Percentiles rank a stretch among this genome's conserved stretches.
phyloP scores from a whole-genome alignment of 139 green algal species.

The Nannochloris sp. region DNA sequence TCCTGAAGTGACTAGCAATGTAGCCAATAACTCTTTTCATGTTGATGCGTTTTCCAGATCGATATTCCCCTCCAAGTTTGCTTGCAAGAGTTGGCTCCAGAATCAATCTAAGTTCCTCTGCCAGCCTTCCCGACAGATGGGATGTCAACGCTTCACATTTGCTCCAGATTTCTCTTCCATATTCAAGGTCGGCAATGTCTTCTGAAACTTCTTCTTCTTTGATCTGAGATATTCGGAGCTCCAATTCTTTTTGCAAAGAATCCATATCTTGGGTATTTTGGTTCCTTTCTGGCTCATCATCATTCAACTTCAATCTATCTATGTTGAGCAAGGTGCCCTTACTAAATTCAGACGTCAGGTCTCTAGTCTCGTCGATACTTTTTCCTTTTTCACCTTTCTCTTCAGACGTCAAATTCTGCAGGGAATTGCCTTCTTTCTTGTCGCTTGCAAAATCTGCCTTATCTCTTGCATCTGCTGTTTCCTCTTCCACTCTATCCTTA shows the following conservation, averaged over 20 bases:
- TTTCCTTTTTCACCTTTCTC: conserved; percentile 4
- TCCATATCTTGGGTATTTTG: conserved; percentile 18
- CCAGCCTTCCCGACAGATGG: conserved; percentile 68
- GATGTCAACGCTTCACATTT: conserved; percentile 72
- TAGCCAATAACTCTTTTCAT: conserved; percentile 96
- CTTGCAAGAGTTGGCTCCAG: conserved; percentile 86
- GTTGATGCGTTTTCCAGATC: conserved; percentile 94
- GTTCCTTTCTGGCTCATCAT: conserved; percentile 9
- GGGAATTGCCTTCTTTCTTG: conserved; percentile 11
- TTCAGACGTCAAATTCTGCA: background rate
- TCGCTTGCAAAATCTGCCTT: conserved; percentile 3
- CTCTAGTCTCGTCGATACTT: conserved; percentile 18
- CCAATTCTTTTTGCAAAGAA: conserved; percentile 44
- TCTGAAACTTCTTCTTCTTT: conserved; percentile 13
- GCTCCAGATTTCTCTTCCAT: conserved; percentile 56
- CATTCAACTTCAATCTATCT: conserved; percentile 6
- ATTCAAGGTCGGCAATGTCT: conserved; percentile 8
- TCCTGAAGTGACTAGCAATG: conserved; percentile 90
- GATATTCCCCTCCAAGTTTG: conserved; percentile 84
- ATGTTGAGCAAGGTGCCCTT: conserved; percentile 13
- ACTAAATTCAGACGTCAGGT: conserved; percentile 16
- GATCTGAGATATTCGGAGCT: conserved; percentile 32
- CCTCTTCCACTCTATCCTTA: conserved; percentile 2
- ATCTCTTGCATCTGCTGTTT: background rate
- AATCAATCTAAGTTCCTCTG: conserved; percentile 92